Evolutionary conservation across 306 rosid species (phyloP).

Genomic region (Pyrus betulifolia): DNA sequence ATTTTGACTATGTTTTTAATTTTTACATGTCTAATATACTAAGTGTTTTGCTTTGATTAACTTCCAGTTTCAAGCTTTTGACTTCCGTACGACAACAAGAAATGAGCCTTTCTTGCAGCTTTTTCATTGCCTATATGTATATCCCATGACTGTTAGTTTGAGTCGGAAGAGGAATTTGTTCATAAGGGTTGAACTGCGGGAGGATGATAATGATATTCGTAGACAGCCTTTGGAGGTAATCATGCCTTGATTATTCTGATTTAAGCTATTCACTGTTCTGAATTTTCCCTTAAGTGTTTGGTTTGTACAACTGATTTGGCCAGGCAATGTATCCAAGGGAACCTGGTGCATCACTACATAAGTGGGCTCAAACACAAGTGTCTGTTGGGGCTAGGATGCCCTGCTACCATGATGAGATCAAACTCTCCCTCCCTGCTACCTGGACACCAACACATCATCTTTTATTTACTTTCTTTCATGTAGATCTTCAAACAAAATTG

Average conservation of each 20-base stretch:
- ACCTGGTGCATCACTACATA: constrained; percentile 56
- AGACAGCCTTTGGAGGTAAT: constrained; percentile 91
- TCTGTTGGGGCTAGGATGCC: constrained; percentile 78
- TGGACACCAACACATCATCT: constrained; percentile 94
- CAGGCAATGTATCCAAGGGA: constrained; percentile 90
- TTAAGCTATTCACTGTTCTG: not conserved
- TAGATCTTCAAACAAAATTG: constrained; percentile 87
- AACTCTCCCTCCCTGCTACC: constrained; percentile 90
- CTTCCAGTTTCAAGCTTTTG: constrained; percentile 92
- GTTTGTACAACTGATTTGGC: constrained; percentile 24
- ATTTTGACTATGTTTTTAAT: not conserved
- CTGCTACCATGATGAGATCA: constrained; percentile 83
- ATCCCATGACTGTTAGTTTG: constrained; percentile 88
- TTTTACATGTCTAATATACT: constrained; percentile 14
- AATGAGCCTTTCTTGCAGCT: constrained; percentile 99
- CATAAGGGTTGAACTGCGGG: constrained; percentile 79
- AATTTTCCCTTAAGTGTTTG: not conserved
- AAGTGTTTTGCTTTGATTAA: constrained; percentile 26
- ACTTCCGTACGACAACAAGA: constrained; percentile 91
- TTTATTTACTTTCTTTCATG: constrained; percentile 78
- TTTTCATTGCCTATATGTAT: constrained; percentile 89
- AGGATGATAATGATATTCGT: constrained; percentile 82
- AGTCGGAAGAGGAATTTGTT: constrained; percentile 95
- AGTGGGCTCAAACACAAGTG: constrained; percentile 84
- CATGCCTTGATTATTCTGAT: constrained; percentile 5